Conservation (phyloP, 2,329 filamentous ascomycete species). For the Nemania diffusa region DNA sequence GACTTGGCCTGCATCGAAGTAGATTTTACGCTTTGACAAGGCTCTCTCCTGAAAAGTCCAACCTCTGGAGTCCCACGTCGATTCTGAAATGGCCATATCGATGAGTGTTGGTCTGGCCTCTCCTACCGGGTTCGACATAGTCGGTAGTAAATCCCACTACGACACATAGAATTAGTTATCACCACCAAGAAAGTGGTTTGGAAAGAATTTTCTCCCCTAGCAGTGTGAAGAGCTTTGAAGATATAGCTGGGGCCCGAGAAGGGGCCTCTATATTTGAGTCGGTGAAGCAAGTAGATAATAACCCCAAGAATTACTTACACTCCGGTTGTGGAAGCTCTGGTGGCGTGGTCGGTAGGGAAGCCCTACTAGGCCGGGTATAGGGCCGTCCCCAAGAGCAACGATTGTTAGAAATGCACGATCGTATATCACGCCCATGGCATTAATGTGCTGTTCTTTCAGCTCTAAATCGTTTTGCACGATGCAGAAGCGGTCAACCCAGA, state of each 20-base stretch:
- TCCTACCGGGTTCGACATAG: constrained; percentile 12
- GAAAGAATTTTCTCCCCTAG: background rate
- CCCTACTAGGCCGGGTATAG: constrained; percentile 15
- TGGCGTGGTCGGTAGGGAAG: constrained; percentile 13
- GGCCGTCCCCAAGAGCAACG: constrained; percentile 17
- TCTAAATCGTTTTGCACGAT: constrained; percentile 28
- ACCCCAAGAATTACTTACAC: constrained; percentile 1
- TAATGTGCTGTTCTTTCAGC: constrained; percentile 18
- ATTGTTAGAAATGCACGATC: constrained; percentile 20
- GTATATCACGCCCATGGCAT: constrained; percentile 28
- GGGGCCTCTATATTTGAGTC: background rate
- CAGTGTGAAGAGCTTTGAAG: background rate
- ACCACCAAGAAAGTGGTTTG: background rate
- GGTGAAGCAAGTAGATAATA: background rate
- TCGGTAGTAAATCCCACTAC: constrained; percentile 15
- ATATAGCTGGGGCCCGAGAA: background rate
- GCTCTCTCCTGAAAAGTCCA: constrained; percentile 14
- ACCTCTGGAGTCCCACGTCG: constrained; percentile 3
- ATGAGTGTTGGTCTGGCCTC: constrained; percentile 9
- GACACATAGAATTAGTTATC: background rate
- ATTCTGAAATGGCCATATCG: constrained; percentile 13
- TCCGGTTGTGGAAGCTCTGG: constrained; percentile 1
- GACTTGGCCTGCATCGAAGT: constrained; percentile 13
- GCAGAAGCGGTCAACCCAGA: constrained; percentile 29
- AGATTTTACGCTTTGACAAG: constrained; percentile 8